Evolutionary conservation across 2,329 filamentous ascomycete species (phyloP).

Genomic region (Aspergillus sp.): DNA sequence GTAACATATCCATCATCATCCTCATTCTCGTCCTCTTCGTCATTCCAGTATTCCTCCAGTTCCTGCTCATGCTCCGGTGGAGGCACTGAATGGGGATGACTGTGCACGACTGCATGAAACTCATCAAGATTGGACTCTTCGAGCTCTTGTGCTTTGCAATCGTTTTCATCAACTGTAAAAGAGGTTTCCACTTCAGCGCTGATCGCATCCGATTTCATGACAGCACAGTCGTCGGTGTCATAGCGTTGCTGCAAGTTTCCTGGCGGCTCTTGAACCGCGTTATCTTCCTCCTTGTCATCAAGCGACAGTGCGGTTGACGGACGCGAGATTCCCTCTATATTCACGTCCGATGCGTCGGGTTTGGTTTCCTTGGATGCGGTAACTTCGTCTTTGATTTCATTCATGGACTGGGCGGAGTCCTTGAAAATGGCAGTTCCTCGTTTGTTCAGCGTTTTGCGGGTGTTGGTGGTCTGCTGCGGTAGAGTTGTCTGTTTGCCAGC

Average conservation of each 20-base stretch:
- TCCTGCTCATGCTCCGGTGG: conserved; percentile 27
- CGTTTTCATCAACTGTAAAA: conserved; percentile 18
- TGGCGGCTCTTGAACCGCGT: conserved; percentile 4
- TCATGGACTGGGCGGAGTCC: conserved; percentile 37
- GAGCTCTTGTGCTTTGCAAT: conserved; percentile 17
- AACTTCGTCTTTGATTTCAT: conserved; percentile 19
- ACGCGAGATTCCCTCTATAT: conserved; percentile 9
- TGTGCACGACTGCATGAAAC: not conserved
- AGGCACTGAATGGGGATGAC: not conserved
- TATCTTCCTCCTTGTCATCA: conserved; percentile 6
- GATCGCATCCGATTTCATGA: conserved; percentile 20
- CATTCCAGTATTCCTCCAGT: conserved; percentile 67
- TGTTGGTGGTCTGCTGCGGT: conserved; percentile 26
- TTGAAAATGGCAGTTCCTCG: conserved; percentile 50
- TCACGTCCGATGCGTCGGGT: conserved; percentile 14
- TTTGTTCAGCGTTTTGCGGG: conserved; percentile 46
- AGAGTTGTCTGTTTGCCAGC: conserved; percentile 22
- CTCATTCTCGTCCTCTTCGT: conserved; percentile 68
- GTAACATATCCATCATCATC: conserved; percentile 67
- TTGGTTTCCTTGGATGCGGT: conserved; percentile 24
- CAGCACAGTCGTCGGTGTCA: conserved; percentile 13
- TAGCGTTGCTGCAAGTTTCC: conserved; percentile 6
- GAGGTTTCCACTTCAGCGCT: conserved; percentile 22
- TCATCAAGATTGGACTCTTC: conserved; percentile 9
- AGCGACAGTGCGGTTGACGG: conserved; percentile 9